phyloP scores from a whole-genome alignment of 108 stramenopile species.

The Pseudonitzschia multistriata region DNA sequence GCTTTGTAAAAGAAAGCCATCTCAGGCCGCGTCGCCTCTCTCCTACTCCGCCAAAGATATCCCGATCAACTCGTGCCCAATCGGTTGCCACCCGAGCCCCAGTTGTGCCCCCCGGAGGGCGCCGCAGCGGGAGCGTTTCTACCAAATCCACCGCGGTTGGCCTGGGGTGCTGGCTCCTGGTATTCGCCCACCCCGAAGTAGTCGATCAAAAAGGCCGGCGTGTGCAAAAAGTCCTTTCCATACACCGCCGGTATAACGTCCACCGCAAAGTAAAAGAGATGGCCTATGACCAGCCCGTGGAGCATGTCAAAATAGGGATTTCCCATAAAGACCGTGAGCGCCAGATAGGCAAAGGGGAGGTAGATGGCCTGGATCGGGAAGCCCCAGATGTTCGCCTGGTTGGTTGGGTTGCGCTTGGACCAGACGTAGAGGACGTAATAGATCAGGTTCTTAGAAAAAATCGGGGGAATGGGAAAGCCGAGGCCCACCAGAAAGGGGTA shows the following conservation, averaged over 20 bases:
- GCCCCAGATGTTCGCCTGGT: conserved; percentile 84
- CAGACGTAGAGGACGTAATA: conserved; percentile 84
- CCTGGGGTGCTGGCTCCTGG: conserved; percentile 45
- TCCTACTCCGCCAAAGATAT: too few species aligned
- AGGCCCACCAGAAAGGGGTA: conserved; percentile 46
- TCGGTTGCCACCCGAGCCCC: conserved; percentile 13
- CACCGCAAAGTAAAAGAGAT: conserved; percentile 87
- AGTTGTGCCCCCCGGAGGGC: neutral
- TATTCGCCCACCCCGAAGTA: conserved; percentile 78
- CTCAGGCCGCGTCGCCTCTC: neutral
- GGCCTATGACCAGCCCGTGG: conserved; percentile 78
- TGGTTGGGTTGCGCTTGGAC: conserved; percentile 79
- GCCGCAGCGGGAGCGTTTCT: neutral
- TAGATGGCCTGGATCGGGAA: conserved; percentile 76
- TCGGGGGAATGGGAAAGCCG: conserved; percentile 44
- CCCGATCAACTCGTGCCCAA: conserved; percentile 19
- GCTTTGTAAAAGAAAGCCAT: too few species aligned
- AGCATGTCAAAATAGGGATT: conserved; percentile 53
- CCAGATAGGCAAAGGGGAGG: conserved; percentile 84
- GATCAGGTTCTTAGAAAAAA: conserved; percentile 68
- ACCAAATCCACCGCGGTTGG: conserved; percentile 31
- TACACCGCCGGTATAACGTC: conserved; percentile 85
- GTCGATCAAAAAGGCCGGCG: conserved; percentile 85
- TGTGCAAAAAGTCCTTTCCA: conserved; percentile 76
- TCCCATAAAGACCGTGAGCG: conserved; percentile 74